A percentile compares a stretch with the other conserved stretches of the same genome.
phyloP scores from a whole-genome alignment of 371 early-diverging fungal species.

The Agmasoma carcini region DNA sequence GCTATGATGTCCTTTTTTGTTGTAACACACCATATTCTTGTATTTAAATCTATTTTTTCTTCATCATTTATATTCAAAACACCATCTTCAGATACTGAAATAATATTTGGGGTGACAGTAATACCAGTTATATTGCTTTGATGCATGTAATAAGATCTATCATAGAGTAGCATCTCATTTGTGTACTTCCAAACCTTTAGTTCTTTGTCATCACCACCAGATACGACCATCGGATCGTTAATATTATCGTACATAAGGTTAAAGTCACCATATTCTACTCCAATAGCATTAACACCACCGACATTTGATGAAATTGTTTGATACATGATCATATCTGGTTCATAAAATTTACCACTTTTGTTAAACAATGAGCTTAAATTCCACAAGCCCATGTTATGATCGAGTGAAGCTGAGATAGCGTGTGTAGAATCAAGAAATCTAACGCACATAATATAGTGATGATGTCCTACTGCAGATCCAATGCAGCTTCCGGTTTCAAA shows the following conservation, averaged over 20 bases:
- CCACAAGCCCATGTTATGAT: constrained; percentile 95
- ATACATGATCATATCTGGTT: constrained; percentile 85
- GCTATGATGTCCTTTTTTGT: constrained; percentile 91
- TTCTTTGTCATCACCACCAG: constrained; percentile 88
- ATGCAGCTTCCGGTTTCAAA: constrained; percentile 94
- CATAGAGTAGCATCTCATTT: constrained; percentile 83
- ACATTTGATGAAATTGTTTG: constrained; percentile 94
- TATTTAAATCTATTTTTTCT: constrained; percentile 50
- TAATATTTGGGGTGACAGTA: constrained; percentile 63
- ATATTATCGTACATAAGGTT: constrained; percentile 63
- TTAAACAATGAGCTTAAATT: constrained; percentile 68
- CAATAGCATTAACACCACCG: constrained; percentile 89
- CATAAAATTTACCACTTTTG: constrained; percentile 58
- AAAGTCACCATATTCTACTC: not conserved
- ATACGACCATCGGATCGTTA: constrained; percentile 72
- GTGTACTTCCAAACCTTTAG: constrained; percentile 92
- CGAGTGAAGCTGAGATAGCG: constrained; percentile 82
- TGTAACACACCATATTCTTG: constrained; percentile 61
- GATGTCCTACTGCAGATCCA: constrained; percentile 86
- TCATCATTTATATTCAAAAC: constrained; percentile 76
- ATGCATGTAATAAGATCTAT: constrained; percentile 87
- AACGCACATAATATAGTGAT: constrained; percentile 97
- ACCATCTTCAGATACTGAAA: constrained; percentile 85
- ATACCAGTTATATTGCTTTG: constrained; percentile 87
- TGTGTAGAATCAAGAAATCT: constrained; percentile 92